These are phyloP conservation scores for Camelina sativa DNA, from an alignment of 345 rosid genomes.

Conservation along the genomic window DNA sequence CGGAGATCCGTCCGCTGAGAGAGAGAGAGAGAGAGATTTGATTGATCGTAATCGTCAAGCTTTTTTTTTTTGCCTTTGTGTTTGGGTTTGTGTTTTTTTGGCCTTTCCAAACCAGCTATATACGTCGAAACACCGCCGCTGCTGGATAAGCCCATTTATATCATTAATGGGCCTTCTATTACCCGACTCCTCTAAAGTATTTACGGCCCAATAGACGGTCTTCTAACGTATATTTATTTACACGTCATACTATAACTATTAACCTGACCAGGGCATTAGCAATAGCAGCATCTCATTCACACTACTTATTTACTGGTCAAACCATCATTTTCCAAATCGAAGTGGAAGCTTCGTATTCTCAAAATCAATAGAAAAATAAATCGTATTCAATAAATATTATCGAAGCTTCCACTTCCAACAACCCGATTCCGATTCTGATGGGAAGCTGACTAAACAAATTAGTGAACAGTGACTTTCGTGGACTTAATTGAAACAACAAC, in stretches of 20 bases:
- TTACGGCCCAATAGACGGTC: background rate
- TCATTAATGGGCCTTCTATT: background rate
- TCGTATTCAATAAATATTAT: background rate
- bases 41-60: background rate
- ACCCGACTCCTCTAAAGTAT: background rate
- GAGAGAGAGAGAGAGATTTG: background rate
- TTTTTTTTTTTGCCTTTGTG: background rate
- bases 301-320: too few relatives aligned
- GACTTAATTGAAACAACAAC: background rate
- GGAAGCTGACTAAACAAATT: constrained; percentile 15
- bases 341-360: too few relatives aligned
- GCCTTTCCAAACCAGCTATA: background rate
- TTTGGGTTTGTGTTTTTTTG: background rate
- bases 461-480: background rate
- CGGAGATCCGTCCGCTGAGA: background rate
- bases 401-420: background rate
- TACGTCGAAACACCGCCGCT: background rate
- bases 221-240: too few relatives aligned
- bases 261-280: too few relatives aligned
- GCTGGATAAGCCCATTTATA: background rate
- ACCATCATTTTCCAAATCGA: too few relatives aligned
- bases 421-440: background rate
- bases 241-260: too few relatives aligned
- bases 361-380: too few relatives aligned
- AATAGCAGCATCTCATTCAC: too few relatives aligned